These are phyloP conservation scores for Syncephalastrum racemosum DNA, from an alignment of 371 early-diverging fungal genomes.

Conservation along the genomic window DNA sequence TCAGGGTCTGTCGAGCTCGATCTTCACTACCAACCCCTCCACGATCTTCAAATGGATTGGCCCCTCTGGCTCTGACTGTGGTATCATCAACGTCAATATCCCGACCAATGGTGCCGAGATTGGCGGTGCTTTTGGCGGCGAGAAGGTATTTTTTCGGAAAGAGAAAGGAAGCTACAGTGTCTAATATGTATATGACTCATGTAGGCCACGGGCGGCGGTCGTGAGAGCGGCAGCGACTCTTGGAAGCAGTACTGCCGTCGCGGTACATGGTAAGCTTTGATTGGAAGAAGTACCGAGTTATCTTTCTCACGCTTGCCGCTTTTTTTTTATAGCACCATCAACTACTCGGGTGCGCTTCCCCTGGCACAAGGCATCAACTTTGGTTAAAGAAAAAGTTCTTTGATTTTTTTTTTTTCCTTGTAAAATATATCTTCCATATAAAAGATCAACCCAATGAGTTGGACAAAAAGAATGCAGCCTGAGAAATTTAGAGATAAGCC, in stretches of 20 bases:
- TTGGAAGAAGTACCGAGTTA: constrained; percentile 1
- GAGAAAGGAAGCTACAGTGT: too few relatives aligned
- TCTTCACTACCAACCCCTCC: constrained; percentile 83
- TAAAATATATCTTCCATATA: too few relatives aligned
- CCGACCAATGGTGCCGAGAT: constrained; percentile 98
- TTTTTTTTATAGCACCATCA: constrained; percentile 68
- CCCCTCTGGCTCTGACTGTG: constrained; percentile 93
- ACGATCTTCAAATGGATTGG: constrained; percentile 95
- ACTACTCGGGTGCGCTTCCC: constrained; percentile 88
- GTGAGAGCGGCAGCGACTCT: constrained; percentile 91
- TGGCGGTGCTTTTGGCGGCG: constrained; percentile 98
- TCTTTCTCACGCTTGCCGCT: constrained; percentile 45
- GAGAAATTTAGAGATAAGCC: too few relatives aligned
- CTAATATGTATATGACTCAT: background rate
- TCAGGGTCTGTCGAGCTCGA: constrained; percentile 88
- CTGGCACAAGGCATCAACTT: constrained; percentile 98
- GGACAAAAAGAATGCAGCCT: too few relatives aligned
- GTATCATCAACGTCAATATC: constrained; percentile 96
- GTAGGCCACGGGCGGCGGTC: constrained; percentile 92
- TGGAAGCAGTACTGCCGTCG: constrained; percentile 93
- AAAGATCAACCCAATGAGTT: too few relatives aligned
- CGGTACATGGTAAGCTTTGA: constrained; percentile 55
- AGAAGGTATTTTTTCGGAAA: constrained; percentile 53
- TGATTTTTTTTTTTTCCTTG: too few relatives aligned
- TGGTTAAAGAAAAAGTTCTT: constrained; percentile 51